Base-by-base conservation (phyloP, 495 filamentous ascomycete genomes). In the Penicillium cataractarum region DNA sequence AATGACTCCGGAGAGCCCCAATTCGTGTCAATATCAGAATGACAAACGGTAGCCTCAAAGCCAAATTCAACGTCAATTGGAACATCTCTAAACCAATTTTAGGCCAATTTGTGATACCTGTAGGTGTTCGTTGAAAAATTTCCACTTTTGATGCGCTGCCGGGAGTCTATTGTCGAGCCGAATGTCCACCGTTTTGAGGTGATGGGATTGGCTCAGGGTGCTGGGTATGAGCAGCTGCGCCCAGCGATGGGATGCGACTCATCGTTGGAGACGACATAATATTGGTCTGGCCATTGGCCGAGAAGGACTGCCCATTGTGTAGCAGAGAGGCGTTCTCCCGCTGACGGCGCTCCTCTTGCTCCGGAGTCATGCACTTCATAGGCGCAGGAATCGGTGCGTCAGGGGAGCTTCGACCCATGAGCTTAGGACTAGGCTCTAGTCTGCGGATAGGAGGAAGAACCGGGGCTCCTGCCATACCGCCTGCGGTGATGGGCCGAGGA, bases 391-490 rank as follows among this genome's bases (percentile, higher is more conserved):
- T 79, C 0, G 80, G 78, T 10, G 78, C 78, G 65, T 81, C 78
- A 1, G 76, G 75, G 1, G 79, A 82, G 60, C 76, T 80, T n/a
- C 78, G 72, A 15, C 79, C 78, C 79, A 81, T 80, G 53, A 80
- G 62, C 61, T 81, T 81, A 0, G 80, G 79, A 57, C 76, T 84
- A 1, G 82, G 82, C 33, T 82, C 78, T 17, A 85, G 66, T 60
- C 67, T 73, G 65, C 79, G 79, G 8, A 83, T 76, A 0, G 82
- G 83, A 17, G 82, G 83, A 19, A 86, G 61, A 6, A 84, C 71
- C 0, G 78, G 77, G 1, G 79, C 78, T 8, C 79, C 76, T 7
- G 77, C 73, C 31, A 84, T 70, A 48, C 74, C 74, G 21, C 80
- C 77, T 12, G 78, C 78, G 15, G 83, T 82, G 37, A 78, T 59